A percentile compares a stretch with the other conserved stretches of the same genome.
phyloP scores from a whole-genome alignment of 2,329 filamentous ascomycete species.

The Sphaerostilbella broomeana region DNA sequence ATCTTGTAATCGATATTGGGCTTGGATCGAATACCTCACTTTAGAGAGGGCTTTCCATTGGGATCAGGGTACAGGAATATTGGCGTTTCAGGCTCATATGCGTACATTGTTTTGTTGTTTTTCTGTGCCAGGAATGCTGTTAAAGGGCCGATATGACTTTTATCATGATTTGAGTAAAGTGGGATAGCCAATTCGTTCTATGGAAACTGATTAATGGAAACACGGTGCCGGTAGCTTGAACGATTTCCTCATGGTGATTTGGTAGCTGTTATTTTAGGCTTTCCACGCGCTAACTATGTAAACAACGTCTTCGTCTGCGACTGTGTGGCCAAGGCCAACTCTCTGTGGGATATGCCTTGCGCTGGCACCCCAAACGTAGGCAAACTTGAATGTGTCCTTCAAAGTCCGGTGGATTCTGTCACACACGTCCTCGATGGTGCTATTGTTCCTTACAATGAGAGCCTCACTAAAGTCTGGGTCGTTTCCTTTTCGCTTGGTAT shows the following conservation, averaged over 20 bases:
- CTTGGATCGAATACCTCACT: conserved; percentile 2
- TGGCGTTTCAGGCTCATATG: conserved; percentile 4
- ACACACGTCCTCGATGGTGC: conserved; percentile 93
- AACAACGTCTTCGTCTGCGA: conserved; percentile 64
- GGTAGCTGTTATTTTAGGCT: conserved; percentile 39
- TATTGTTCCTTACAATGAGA: conserved; percentile 81
- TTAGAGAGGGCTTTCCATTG: neutral
- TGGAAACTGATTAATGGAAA: neutral
- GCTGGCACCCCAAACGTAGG: conserved; percentile 94
- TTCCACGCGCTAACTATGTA: conserved; percentile 61
- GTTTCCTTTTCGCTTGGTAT: conserved; percentile 91
- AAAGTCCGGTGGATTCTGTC: conserved; percentile 88
- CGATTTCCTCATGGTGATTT: too few species aligned
- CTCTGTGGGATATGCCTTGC: conserved; percentile 91
- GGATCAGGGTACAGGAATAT: neutral
- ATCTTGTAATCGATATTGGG: conserved; percentile 1
- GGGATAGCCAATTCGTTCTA: neutral
- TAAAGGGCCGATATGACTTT: conserved; percentile 6
- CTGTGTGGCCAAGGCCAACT: conserved; percentile 76
- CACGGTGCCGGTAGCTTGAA: too few species aligned
- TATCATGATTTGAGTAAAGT: neutral
- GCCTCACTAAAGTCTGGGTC: conserved; percentile 89
- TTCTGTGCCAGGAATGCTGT: too few species aligned
- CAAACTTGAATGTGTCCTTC: conserved; percentile 99
- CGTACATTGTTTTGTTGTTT: conserved; percentile 1